Conservation (phyloP, 495 filamentous ascomycete species). For the Penicillium cataractarum region DNA sequence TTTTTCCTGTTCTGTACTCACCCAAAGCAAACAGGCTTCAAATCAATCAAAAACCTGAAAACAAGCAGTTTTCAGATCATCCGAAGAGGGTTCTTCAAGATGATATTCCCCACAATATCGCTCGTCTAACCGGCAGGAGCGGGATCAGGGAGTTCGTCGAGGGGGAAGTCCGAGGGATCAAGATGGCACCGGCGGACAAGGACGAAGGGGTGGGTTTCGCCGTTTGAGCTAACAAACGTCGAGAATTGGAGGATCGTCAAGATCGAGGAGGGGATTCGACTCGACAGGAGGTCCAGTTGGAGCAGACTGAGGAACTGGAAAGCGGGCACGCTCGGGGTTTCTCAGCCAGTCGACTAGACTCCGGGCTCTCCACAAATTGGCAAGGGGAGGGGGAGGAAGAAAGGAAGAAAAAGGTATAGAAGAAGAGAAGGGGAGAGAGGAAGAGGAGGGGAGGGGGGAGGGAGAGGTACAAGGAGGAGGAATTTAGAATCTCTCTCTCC, state of each 20-base stretch:
- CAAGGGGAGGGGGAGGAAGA: slow-evolving; percentile 56
- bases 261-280: slow-evolving; percentile 48
- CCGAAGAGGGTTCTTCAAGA: slow-evolving; percentile 27
- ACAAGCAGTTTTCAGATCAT: slow-evolving; percentile 28
- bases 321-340: slow-evolving; percentile 36
- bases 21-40: slow-evolving; percentile 37
- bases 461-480: slow-evolving; percentile 39
- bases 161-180: slow-evolving; percentile 33
- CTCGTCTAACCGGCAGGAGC: slow-evolving; percentile 54
- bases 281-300: slow-evolving; percentile 48
- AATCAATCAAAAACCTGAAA: slow-evolving; percentile 29
- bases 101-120: slow-evolving; percentile 41
- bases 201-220: slow-evolving; percentile 34
- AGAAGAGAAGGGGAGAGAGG: slow-evolving; percentile 41
- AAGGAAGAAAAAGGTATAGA: slow-evolving; percentile 53
- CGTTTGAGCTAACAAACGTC: slow-evolving; percentile 57
- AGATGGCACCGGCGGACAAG: slow-evolving; percentile 39
- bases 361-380: slow-evolving; percentile 53
- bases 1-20: slow-evolving; percentile 32
- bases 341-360: slow-evolving; percentile 40
- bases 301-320: slow-evolving; percentile 27
- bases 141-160: slow-evolving; percentile 47
- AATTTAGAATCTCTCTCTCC: slow-evolving; percentile 53
- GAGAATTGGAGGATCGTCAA: slow-evolving; percentile 42
- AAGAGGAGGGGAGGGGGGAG: slow-evolving; percentile 39